Evolutionary conservation across 2,329 filamentous ascomycete genomes (phyloP), one percentile per base, ranked within the genome.

Genomic region (Nothophoma quercina): DNA sequence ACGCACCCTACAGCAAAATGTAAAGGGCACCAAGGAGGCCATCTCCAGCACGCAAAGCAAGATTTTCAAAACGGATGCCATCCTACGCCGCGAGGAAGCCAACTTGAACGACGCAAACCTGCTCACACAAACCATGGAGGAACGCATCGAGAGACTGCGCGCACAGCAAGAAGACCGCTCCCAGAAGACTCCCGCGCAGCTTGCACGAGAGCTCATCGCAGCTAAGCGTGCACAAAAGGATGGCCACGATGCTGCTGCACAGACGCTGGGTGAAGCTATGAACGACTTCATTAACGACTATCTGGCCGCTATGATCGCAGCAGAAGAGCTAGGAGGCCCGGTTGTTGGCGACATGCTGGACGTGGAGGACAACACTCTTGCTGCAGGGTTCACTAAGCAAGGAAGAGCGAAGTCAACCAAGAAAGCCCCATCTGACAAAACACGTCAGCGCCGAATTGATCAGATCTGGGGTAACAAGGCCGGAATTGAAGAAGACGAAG

Each of bases 291-390:
- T 93, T 51, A 84, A 90, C 56, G 77, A 85, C 34, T 82, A 85
- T 32, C 80, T 96, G 1, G 88, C 89, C 1, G 76, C 83, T 3
- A 89, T 93, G 85, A 79, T 96, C 34, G 91, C 90, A 6, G 89
- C 90, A 1, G 91, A 96, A 75, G 89, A 92, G 66, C 80, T 93
- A 1, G 91, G 91, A 7, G 91, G 91, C 0, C 91, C 91, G 0
- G 88, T 92, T 9, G 90, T 93, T 1, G 90, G 91, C 3, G 88
- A 91, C 60, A 79, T 88, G 62, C 80, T 88, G 67, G 85, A 89
- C 75, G 86, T 78, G 63, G 82, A 78, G 7, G 82, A 88, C 35
- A 83, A 76, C 10, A 78, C 72, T 7, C 72, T 84, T 32, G 78
- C 78, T 44, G 76, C 77, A 21, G 82, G 82, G n/a, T 84, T 83